Conservation (phyloP, 768 basidiomycete species). For the Lactarius indigo region DNA sequence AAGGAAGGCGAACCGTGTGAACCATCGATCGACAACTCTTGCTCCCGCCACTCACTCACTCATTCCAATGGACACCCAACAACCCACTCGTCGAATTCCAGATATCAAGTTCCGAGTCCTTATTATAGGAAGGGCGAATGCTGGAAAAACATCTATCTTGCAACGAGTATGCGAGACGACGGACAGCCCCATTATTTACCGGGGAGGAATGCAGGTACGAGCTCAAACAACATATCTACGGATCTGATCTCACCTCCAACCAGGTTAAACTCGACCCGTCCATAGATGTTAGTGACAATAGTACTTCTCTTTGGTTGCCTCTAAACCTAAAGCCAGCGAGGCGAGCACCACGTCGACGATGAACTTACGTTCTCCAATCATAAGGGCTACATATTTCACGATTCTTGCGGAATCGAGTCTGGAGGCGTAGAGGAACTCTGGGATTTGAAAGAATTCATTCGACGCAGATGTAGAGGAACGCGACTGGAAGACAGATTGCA, state of each 20-base stretch:
- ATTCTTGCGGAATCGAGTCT: neutral
- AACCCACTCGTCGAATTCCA: no score
- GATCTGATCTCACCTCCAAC: neutral
- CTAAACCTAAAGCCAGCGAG: neutral
- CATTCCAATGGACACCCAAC: no score
- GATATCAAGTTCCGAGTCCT: no score
- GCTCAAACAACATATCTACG: neutral
- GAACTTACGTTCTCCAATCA: neutral
- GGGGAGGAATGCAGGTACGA: no score
- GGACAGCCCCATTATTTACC: no score
- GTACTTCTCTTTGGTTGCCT: neutral
- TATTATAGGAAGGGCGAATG: no score
- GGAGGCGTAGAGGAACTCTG: neutral
- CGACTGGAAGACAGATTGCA: neutral
- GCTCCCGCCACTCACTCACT: no score
- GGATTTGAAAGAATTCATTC: neutral
- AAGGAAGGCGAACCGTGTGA: no score
- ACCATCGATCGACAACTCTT: no score
- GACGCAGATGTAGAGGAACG: neutral
- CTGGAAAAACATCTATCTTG: no score
- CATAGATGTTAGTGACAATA: neutral
- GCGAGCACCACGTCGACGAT: neutral
- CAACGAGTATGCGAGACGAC: no score
- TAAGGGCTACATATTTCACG: neutral
- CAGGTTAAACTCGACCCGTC: neutral